Evolutionary conservation across 169 alveolate genomes (phyloP), one percentile per base, ranked within the genome.

Genomic region (Blepharisma undulans): DNA sequence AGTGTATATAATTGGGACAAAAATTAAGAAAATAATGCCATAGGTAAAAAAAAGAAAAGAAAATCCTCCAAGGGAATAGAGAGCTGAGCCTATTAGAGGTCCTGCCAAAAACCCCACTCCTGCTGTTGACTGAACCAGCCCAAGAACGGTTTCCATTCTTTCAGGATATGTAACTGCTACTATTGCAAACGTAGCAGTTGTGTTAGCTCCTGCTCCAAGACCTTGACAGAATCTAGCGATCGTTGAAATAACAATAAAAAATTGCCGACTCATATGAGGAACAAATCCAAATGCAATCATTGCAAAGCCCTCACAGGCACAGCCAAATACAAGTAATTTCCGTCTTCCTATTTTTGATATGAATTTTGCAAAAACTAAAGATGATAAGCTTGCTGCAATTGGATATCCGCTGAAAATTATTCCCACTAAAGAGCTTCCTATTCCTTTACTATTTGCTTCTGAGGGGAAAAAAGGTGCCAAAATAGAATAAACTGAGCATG

Each of bases 401-500:
- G 91, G 91, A 32, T 71, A 86, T 19, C 91, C 91, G 14, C 84
- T 27, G 36, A 86, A 36, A 19, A 86, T 86, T 10, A 86, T 4
- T 3, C 91, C 91, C 7, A 30, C 34, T 32, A 71, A n/a, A 19
- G 71, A 22, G 8, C 84, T 61, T 25, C 84, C 72, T 66, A 86
- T 4, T 22, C 84, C 91, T 61, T 71, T 61, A 16, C 33, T 59
- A 19, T 86, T 34, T 71, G 91, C 80, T n/a, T 71, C 72, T 19
- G 61, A n/a, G 14, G 91, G 91, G 33, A 86, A 48, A 48, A 29
- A 86, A 66, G 91, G 91, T 25, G 91, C 84, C 12, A 86, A 25
- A 22, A 86, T 34, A 6, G 76, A 29, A 36, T 86, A 86, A 18
- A 86, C 66, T 71, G 91, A 60, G n/a, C 72, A 30, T 30, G 84